Evolutionary conservation across 306 rosid species (phyloP).

Genomic region (Casuarina equisetifolia): DNA sequence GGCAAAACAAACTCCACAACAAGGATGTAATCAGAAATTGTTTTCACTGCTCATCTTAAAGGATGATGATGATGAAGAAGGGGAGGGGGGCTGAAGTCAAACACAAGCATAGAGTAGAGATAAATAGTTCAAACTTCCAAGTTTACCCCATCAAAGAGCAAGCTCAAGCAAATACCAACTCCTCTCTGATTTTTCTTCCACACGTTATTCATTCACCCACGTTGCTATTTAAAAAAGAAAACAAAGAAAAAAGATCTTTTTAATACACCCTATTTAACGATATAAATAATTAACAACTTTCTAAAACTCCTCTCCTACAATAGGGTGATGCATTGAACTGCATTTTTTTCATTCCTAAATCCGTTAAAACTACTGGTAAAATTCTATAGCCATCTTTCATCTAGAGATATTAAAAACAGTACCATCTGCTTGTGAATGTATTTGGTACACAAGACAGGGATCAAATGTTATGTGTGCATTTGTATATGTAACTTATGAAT

Average conservation of each 20-base stretch:
- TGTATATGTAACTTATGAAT: no score
- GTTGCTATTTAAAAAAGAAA: no score
- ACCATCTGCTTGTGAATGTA: not conserved
- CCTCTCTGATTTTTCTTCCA: not conserved
- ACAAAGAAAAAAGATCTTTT: not conserved
- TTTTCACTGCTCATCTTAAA: not conserved
- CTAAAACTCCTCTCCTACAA: not conserved
- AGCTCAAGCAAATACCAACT: not conserved
- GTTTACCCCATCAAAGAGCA: not conserved
- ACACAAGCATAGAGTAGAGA: not conserved
- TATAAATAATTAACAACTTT: not conserved
- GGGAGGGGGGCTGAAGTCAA: not conserved
- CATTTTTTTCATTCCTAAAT: not conserved
- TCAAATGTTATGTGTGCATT: not conserved
- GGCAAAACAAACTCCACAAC: not conserved
- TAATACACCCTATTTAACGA: not conserved
- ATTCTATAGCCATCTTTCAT: not conserved
- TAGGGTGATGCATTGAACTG: not conserved
- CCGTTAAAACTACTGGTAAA: not conserved
- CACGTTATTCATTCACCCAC: not conserved
- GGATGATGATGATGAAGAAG: not conserved
- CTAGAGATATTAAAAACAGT: not conserved
- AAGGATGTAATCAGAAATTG: not conserved
- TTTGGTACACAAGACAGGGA: not conserved
- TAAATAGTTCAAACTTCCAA: slow-evolving; percentile 1